Conservation (phyloP, 495 filamentous ascomycete species). For the Lineolata rhizophorae region DNA sequence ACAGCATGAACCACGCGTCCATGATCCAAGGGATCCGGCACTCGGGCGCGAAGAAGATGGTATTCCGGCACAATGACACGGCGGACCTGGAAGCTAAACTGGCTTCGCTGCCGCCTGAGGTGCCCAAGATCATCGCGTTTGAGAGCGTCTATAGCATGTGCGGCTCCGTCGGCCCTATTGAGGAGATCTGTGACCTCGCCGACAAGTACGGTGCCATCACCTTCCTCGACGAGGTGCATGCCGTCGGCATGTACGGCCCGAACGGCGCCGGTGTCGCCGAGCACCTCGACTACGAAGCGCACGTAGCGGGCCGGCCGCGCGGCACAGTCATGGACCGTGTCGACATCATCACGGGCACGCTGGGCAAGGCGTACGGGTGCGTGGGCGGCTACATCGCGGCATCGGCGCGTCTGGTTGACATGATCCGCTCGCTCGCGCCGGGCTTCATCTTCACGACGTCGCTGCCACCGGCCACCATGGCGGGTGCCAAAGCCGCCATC, state of each 20-base stretch:
- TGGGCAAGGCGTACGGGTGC: slow-evolving; percentile 94
- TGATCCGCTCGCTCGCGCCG: slow-evolving; percentile 84
- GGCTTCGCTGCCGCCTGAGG: slow-evolving; percentile 56
- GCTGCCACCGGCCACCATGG: slow-evolving; percentile 89
- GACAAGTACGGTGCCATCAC: slow-evolving; percentile 96
- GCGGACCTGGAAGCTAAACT: slow-evolving; percentile 77
- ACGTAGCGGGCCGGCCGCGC: slow-evolving; percentile 36
- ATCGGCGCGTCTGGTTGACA: slow-evolving; percentile 71
- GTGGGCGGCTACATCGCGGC: slow-evolving; percentile 96
- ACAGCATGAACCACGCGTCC: slow-evolving; percentile 89
- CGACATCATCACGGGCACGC: slow-evolving; percentile 91
- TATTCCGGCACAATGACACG: slow-evolving; percentile 95
- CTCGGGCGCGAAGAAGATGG: slow-evolving; percentile 86
- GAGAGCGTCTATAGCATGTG: slow-evolving; percentile 99
- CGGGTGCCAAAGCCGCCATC: slow-evolving; percentile 76
- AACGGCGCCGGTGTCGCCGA: slow-evolving; percentile 92
- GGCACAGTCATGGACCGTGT: slow-evolving; percentile 89
- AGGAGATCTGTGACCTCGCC: slow-evolving; percentile 82
- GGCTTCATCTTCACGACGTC: slow-evolving; percentile 99
- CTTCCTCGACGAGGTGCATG: slow-evolving; percentile 95
- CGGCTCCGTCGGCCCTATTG: slow-evolving; percentile 86
- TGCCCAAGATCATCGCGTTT: slow-evolving; percentile 96
- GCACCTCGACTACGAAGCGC: slow-evolving; percentile 83
- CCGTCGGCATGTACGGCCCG: slow-evolving; percentile 97
- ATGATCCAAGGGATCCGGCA: slow-evolving; percentile 99